Evolutionary conservation across 208 protist species (phyloP), one percentile per base, ranked within the genome.

Genomic region (Vickermania ingenoplastis): DNA sequence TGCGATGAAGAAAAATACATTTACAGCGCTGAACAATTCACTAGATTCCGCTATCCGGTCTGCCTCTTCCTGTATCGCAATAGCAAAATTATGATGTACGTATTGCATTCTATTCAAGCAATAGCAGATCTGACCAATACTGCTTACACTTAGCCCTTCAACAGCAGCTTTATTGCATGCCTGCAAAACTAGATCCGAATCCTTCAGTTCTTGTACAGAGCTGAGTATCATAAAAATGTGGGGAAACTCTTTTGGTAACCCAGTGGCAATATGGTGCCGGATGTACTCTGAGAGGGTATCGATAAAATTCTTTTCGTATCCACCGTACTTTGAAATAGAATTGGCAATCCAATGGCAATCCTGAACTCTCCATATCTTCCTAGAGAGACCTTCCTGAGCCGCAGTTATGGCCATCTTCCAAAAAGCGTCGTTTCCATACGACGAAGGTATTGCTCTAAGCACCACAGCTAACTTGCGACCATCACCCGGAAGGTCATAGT

Each of bases 1-100:
- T 26, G 63, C 71, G 11, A 91, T 58, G 54, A 90, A 91, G 28
- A 52, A 65, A 41, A 94, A 77, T 11, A 80, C 57, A 59, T 91
- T 77, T 22, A 89, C 67, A 0, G 71, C 68, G 28, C 67, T 83
- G 56, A 81, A 86, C 5, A 75, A 55, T 65, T 91, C 81, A 17
- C 72, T 72, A 21, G 77, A 65, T 60, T 89, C 81, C 5, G 81
- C 83, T 31, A 89, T 65, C 23, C 81, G 69, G 61, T 76, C 74
- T 4, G 77, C 79, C 58, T 86, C 70, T 48, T 75, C 73, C 53
- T 86, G 78, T 30, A 93, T 59, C 21, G 70, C 66, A 21, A 77
- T 61, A 7, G 73, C 81, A 31, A 86, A 55, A 1, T 71, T 53
- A 1, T 27, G 69, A 57, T 86, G 69, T 2, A 41, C 31, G 23